A percentile compares a stretch with the other conserved stretches of the same genome.
Conservation (phyloP, 2,329 filamentous ascomycete genomes). For the Pseudopithomyces maydicus region DNA sequence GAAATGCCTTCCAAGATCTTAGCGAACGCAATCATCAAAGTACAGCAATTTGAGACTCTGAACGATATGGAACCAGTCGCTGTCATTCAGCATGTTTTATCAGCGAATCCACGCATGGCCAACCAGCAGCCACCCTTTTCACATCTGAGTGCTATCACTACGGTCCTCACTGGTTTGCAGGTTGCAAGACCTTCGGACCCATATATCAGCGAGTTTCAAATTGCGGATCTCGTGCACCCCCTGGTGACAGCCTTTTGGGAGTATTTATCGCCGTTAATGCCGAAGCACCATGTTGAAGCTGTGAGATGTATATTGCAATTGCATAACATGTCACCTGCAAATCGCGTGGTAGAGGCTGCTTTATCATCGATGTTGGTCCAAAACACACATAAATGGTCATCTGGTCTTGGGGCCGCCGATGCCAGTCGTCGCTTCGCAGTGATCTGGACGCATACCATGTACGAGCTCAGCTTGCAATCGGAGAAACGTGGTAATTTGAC, state of each 20-base stretch:
- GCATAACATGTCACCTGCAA: slow-evolving; percentile 71
- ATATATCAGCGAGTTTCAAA: slow-evolving; percentile 47
- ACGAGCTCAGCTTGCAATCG: slow-evolving; percentile 42
- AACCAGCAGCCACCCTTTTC: slow-evolving; percentile 26
- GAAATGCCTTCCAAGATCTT: slow-evolving; percentile 41
- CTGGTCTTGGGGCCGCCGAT: slow-evolving; percentile 47
- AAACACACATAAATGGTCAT: neutral
- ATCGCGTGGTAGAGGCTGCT: slow-evolving; percentile 79
- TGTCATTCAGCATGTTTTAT: slow-evolving; percentile 29
- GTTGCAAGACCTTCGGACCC: slow-evolving; percentile 25
- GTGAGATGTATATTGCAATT: slow-evolving; percentile 86
- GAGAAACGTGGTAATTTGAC: slow-evolving; percentile 38
- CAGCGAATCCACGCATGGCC: neutral
- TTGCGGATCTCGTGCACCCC: slow-evolving; percentile 68
- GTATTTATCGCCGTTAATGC: slow-evolving; percentile 78
- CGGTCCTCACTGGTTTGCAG: slow-evolving; percentile 41
- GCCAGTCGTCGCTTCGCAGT: slow-evolving; percentile 72
- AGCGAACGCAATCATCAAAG: slow-evolving; percentile 40
- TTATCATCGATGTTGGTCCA: slow-evolving; percentile 68
- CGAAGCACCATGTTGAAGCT: slow-evolving; percentile 94
- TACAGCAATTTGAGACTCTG: slow-evolving; percentile 28
- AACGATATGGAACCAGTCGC: slow-evolving; percentile 31
- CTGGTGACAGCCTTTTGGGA: slow-evolving; percentile 78
- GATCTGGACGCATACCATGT: slow-evolving; percentile 77
- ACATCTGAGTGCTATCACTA: slow-evolving; percentile 37